Base-by-base conservation (phyloP, 768 basidiomycete species). In the Mycena belliarum region DNA sequence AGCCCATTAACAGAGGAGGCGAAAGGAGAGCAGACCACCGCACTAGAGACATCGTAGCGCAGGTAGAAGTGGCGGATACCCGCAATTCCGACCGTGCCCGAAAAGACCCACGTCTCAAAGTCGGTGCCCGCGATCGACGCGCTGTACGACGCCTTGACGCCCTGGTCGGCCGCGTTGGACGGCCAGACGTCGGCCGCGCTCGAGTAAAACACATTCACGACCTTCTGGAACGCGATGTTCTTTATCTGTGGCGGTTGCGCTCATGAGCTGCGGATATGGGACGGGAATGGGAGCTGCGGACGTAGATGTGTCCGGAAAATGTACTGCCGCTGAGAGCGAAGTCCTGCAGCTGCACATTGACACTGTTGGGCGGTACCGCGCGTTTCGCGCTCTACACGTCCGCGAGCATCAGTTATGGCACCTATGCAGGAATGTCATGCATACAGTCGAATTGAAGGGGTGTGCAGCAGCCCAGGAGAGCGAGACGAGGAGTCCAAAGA, bases 101-200 rank as follows among this genome's bases (percentile, higher is more conserved):
- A 37, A 20, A 54, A 54, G 4, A 54, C 52, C 52, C 52, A 54
- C 24, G 52, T 54, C 44, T 54, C 44, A 9, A 54, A 54, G 35
- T 54, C 23, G 18, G 52, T 54, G 16, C 52, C 52, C 15, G 52
- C 3, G 20, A 54, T 54, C 18, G 52, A 38, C 11, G 43, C 43
- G 26, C 25, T 40, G 35, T 46, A 54, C 29, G 52, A 54, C 4
- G 52, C 52, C 24, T 43, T 24, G 12, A 54, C 18, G n/a, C 44
- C 23, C 25, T 54, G 52, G 24, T 46, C 52, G 1, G 44, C 15
- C 16, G 52, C 52, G 20, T 54, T 54, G 23, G 44, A 37, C 5
- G 44, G 52, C 8, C 16, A 54, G 25, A 40, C 33, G 45, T 54
- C 45, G 8, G 52, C 32, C 2, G 52, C 52, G 25, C 20, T 54